Evolutionary conservation across 176 grass and related monocot species (phyloP).

Genomic region (Carex littledalei): DNA sequence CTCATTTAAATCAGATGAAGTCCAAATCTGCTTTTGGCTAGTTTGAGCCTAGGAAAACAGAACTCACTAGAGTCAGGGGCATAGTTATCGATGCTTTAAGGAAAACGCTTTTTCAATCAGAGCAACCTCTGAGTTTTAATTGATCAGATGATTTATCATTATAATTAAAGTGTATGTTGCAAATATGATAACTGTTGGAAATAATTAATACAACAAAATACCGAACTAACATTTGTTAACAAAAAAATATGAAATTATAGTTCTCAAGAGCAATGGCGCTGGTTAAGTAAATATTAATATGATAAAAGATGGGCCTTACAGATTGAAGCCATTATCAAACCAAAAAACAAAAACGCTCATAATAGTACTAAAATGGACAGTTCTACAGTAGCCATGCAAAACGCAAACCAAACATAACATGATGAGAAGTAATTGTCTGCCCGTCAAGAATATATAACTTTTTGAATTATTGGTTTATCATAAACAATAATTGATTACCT

Average conservation of each 20-base stretch:
- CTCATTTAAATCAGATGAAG: background rate
- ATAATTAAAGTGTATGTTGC: background rate
- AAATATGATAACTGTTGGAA: background rate
- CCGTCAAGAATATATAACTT: background rate
- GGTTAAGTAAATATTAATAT: background rate
- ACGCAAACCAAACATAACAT: background rate
- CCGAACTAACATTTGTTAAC: background rate
- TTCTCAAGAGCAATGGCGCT: background rate
- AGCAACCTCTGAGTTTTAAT: background rate
- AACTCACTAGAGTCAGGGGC: background rate
- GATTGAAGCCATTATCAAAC: background rate
- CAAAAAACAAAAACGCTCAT: background rate
- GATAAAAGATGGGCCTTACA: background rate
- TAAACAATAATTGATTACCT: background rate
- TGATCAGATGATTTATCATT: background rate
- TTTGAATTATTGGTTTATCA: background rate
- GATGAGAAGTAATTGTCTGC: background rate
- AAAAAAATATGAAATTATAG: background rate
- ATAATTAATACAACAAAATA: background rate
- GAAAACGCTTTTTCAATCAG: background rate
- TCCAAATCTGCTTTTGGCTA: background rate
- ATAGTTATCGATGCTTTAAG: background rate
- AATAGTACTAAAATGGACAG: background rate
- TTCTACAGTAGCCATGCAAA: background rate
- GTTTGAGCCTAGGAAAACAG: background rate